Base-by-base conservation (phyloP, 495 filamentous ascomycete species). In the Rostrohypoxylon terebratum region DNA sequence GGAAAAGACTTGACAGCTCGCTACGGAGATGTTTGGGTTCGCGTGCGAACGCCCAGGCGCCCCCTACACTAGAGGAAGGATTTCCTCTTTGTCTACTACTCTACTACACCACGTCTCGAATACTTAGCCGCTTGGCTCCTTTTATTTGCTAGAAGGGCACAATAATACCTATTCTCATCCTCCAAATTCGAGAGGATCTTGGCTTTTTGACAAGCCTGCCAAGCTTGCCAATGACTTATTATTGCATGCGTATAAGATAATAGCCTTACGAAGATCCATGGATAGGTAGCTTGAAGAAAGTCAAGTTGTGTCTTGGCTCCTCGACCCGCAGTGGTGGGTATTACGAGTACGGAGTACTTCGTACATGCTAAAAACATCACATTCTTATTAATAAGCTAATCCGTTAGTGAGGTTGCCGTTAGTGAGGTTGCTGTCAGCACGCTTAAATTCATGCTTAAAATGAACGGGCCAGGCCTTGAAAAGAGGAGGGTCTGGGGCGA, bases 371-470 rank as follows among this genome's bases (percentile, higher is more conserved):
- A 66, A 42, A 60, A 47, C 18, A 58, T 16, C 11, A 65, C 18
- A 66, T 47, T 33, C 36, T 47, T 66, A 61, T 47, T 66, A 61
- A 63, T 50, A 4, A 66, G 42, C 25, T 55, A 55, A 31, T 40
- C 40, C 11, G 59, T 45, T 45, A 31, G 11, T 23, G 31, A 55
- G 51, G 51, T 55, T 34, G 51, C 51, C 36, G 51, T 55, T 28
- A 59, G 55, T n/a, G 31, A 55, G 51, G 51, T 55, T 34, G 51
- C 51, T 55, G 51, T 55, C 51, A 59, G 55, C 55, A 59, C 76
- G 80, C 78, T 81, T 82, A 83, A 83, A 83, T 82, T 81, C 81
- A 84, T 84, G 82, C 82, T 83, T 83, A 83, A 81, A 80, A 70
- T 77, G 73, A 66, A 63, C 72, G 63, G 66, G 64, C 66, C 71